phyloP scores from a whole-genome alignment of 768 basidiomycete genomes.

The Mrakia hoshinonis region DNA sequence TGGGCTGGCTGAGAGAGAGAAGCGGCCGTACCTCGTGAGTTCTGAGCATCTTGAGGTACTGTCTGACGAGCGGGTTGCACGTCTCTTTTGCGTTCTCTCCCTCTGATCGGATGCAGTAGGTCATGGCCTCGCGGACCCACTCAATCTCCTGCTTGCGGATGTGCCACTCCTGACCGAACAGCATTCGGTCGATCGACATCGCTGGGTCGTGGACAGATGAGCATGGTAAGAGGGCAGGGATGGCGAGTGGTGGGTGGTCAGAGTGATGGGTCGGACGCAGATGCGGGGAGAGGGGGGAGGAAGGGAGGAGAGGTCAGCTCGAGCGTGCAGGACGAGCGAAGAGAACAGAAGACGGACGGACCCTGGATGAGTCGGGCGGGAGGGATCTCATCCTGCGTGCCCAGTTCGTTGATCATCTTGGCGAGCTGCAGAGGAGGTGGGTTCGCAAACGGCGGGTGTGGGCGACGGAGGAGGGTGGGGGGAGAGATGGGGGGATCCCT shows the following conservation, averaged over 20 bases:
- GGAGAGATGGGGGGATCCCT: too few relatives aligned
- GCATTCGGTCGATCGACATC: neutral
- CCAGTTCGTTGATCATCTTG: too few relatives aligned
- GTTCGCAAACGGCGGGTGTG: too few relatives aligned
- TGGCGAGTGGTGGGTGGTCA: neutral
- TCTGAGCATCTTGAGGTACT: slow-evolving; percentile 19
- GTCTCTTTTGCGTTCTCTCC: slow-evolving; percentile 17
- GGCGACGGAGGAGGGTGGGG: too few relatives aligned
- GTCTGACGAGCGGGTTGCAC: slow-evolving; percentile 14
- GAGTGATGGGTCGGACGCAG: too few relatives aligned
- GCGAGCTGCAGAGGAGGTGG: too few relatives aligned
- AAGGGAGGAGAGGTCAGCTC: neutral
- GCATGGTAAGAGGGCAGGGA: neutral
- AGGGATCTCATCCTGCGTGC: too few relatives aligned
- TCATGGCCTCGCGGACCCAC: slow-evolving; percentile 1
- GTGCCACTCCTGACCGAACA: neutral
- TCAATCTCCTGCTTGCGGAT: slow-evolving; percentile 6
- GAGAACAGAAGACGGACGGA: neutral
- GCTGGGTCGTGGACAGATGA: neutral
- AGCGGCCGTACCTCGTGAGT: neutral
- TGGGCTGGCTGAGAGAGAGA: neutral
- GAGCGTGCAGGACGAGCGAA: neutral
- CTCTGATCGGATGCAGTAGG: neutral
- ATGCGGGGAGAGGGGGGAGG: neutral
- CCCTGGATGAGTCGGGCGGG: too few relatives aligned